These are phyloP conservation scores for Buxus sempervirens DNA, from an alignment of 164 flowering plant genomes.

Conservation along the genomic window DNA sequence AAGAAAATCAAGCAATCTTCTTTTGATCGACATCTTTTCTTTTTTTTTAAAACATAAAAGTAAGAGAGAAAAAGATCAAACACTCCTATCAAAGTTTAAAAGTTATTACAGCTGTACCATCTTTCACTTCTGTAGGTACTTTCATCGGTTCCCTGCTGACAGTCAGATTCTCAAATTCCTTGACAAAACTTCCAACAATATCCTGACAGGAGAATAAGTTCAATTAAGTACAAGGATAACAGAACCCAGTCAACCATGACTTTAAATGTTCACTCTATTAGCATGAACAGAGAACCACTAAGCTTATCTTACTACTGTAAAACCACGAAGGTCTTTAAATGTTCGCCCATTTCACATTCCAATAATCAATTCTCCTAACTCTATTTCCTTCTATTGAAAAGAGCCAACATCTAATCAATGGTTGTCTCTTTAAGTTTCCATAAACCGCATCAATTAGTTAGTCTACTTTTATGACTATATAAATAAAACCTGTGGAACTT, in stretches of 20 bases:
- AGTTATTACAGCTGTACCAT: not conserved
- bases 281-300: not conserved
- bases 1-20: too few species aligned
- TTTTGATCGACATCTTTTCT: not conserved
- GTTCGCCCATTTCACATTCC: too few species aligned
- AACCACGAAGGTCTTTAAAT: too few species aligned
- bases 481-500: too few species aligned
- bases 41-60: too few species aligned
- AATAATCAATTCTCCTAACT: too few species aligned
- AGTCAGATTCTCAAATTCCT: conserved; percentile 29
- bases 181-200: conserved; percentile 16
- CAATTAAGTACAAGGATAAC: not conserved
- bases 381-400: too few species aligned
- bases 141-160: conserved; percentile 7
- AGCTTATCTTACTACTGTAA: not conserved
- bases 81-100: not conserved
- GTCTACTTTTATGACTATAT: too few species aligned
- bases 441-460: too few species aligned
- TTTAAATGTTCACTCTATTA: not conserved
- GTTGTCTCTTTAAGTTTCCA: too few species aligned
- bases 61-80: not conserved
- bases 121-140: conserved; percentile 5
- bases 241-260: conserved; percentile 1
- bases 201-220: conserved; percentile 30
- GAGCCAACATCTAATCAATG: too few species aligned